A percentile compares a stretch with the other conserved stretches of the same genome.
phyloP scores from a whole-genome alignment of 1,284 basidiomycete species.

The Entoloma clypeatum region DNA sequence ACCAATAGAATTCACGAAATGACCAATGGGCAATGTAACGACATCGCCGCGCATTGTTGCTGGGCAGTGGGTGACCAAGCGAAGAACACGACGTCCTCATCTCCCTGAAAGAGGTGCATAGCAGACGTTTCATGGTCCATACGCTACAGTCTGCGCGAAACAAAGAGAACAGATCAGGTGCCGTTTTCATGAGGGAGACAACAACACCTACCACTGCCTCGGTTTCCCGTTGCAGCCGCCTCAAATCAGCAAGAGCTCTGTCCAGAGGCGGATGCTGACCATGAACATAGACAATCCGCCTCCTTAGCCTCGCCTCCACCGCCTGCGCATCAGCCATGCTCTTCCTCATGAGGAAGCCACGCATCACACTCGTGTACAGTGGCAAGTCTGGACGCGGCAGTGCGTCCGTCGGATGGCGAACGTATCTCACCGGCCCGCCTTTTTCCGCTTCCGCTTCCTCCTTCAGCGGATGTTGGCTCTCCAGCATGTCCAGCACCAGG shows the following conservation, averaged over 20 bases:
- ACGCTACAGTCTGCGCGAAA: constrained; percentile 1
- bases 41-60: too few species aligned
- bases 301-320: constrained; percentile 19
- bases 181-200: not conserved
- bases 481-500: constrained; percentile 31
- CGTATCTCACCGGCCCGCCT: not conserved
- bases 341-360: constrained; percentile 25
- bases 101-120: too few species aligned
- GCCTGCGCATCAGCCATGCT: constrained; percentile 21
- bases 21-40: too few species aligned
- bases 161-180: not conserved
- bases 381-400: constrained; percentile 30
- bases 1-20: too few species aligned
- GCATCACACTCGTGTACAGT: constrained; percentile 32
- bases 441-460: not conserved
- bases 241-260: constrained; percentile 20
- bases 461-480: constrained; percentile 16
- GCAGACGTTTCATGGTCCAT: too few species aligned
- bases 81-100: too few species aligned
- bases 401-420: constrained; percentile 1
- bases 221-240: constrained; percentile 10
- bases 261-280: constrained; percentile 22
- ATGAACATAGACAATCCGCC: constrained; percentile 17
- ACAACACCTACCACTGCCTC: constrained; percentile 4
- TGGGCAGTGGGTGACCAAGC: too few species aligned